Base-by-base conservation (phyloP, 2,329 filamentous ascomycete species). In the Aspergillus awamori region DNA sequence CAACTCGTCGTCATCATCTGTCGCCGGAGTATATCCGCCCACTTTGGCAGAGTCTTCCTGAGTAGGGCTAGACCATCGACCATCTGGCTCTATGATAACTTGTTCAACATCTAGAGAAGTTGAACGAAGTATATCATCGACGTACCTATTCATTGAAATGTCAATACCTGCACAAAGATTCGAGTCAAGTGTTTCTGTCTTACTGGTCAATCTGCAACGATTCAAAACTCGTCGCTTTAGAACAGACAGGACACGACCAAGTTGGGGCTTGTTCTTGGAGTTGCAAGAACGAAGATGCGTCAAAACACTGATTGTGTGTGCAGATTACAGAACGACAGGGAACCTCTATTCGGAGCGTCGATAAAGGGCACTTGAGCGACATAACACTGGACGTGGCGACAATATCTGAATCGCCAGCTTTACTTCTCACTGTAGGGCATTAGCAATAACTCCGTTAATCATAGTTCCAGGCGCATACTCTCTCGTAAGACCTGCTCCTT, bases 191-290 rank as follows among this genome's bases (percentile, higher is more conserved):
- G 47, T 6, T 28, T 51, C n/a, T 33, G 26, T 2, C 87, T 77
- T 82, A 95, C 86, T 95, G 90, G 68, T 99, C 95, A 30, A 98
- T 87, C 10, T 92, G 92, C 24, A 99, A 80, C 52, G 86, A 88
- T 54, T 94, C 90, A 75, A 92, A 99, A 0, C 88, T 87, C 1
- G 93, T 89, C 0, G 86, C 79, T 71, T 93, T 96, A 76, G 89
- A 94, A 80, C 95, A 99, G 22, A 97, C 89, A 0, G 95, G 95
- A 71, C 95, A 99, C n/a, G 88, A 83, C 95, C 95, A 99, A 17
- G 95, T 96, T 0, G 95, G 95, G 0, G 92, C 94, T 80, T 99
- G 95, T 74, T 98, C 93, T 74, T 98, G 94, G 28, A 99, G 80
- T 69, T 97, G 92, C 20, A 99, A 83, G 73, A 97, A 99, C 2